Evolutionary conservation across 2,329 filamentous ascomycete genomes (phyloP).

Genomic region (Bipolaris oryzae): DNA sequence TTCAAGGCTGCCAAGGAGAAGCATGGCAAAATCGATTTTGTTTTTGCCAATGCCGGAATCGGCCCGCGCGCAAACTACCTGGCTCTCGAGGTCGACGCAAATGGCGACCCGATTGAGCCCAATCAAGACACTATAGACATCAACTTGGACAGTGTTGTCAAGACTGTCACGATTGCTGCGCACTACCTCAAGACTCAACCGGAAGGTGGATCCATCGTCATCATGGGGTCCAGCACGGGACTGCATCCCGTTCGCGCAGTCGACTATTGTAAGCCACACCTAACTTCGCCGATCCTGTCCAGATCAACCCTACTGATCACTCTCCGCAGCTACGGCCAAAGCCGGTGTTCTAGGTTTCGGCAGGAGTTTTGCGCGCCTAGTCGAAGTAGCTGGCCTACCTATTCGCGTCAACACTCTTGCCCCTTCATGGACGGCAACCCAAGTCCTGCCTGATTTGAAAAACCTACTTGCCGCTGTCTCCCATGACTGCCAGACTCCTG

Average conservation of each 20-base stretch:
- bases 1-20: slow-evolving; percentile 58
- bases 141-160: slow-evolving; percentile 57
- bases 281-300: background rate
- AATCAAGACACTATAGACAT: slow-evolving; percentile 54
- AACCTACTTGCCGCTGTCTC: slow-evolving; percentile 47
- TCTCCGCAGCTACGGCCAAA: slow-evolving; percentile 55
- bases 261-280: slow-evolving; percentile 56
- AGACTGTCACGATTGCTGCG: slow-evolving; percentile 57
- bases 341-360: slow-evolving; percentile 62
- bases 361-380: slow-evolving; percentile 53
- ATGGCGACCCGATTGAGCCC: slow-evolving; percentile 58
- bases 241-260: slow-evolving; percentile 58
- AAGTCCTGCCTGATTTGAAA: slow-evolving; percentile 55
- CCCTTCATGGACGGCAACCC: slow-evolving; percentile 62
- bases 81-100: slow-evolving; percentile 54
- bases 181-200: slow-evolving; percentile 59
- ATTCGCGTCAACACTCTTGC: slow-evolving; percentile 63
- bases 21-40: slow-evolving; percentile 54
- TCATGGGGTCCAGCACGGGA: slow-evolving; percentile 59
- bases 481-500: slow-evolving; percentile 50
- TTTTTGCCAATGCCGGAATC: slow-evolving; percentile 63
- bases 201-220: slow-evolving; percentile 60
- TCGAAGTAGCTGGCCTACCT: slow-evolving; percentile 49
- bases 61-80: slow-evolving; percentile 56
- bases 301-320: slow-evolving; percentile 3